These are phyloP conservation scores for Pestalotiopsis sp. DNA, from an alignment of 2,329 filamentous ascomycete genomes.

Conservation along the genomic window DNA sequence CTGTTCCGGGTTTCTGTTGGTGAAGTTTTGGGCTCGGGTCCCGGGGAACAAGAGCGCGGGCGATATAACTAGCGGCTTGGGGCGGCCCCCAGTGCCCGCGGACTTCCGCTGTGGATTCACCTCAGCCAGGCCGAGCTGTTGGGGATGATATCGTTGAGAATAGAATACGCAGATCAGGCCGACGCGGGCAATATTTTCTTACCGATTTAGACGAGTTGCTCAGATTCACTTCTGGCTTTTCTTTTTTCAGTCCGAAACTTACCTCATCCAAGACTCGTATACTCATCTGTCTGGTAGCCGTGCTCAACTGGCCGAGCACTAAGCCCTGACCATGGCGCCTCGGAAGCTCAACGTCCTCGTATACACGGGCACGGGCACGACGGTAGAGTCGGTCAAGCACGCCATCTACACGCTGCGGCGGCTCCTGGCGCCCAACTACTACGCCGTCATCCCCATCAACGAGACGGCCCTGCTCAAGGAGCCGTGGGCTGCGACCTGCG, in stretches of 20 bases:
- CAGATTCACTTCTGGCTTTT: background rate
- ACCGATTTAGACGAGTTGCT: background rate
- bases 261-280: background rate
- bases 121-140: background rate
- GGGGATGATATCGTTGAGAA: background rate
- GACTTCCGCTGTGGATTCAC: constrained; percentile 1
- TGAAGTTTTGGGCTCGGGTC: background rate
- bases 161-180: background rate
- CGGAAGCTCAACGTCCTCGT: constrained; percentile 88
- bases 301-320: background rate
- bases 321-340: constrained; percentile 55
- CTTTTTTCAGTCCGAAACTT: background rate
- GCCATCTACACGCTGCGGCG: constrained; percentile 85
- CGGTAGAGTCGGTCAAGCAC: constrained; percentile 85
- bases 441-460: constrained; percentile 86
- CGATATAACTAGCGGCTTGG: background rate
- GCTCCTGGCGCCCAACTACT: constrained; percentile 88
- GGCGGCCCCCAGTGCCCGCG: background rate
- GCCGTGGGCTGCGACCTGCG: constrained; percentile 86
- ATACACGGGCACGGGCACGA: constrained; percentile 90
- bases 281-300: background rate
- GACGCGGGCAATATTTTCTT: background rate
- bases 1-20: background rate
- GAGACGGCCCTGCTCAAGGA: constrained; percentile 83
- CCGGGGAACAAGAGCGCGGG: background rate